These are phyloP conservation scores for Malus fusca DNA, from an alignment of 306 rosid species.

Conservation along the genomic window DNA sequence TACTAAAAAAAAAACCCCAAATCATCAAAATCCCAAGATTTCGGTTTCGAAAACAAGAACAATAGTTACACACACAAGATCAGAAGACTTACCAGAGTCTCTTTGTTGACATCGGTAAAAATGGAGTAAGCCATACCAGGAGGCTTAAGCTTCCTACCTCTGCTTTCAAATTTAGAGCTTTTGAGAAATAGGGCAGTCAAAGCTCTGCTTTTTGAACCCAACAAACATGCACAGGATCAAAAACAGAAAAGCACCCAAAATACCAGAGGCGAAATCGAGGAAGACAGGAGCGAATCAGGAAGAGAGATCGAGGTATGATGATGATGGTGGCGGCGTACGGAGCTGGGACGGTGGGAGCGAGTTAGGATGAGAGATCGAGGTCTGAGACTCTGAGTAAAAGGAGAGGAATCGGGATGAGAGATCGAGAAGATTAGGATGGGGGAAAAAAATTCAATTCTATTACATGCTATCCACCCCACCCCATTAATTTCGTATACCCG, in stretches of 20 bases:
- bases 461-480: no score
- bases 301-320: no score
- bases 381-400: no score
- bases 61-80: not conserved
- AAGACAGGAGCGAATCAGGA: no score
- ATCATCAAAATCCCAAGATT: not conserved
- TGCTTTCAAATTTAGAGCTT: constrained; percentile 14
- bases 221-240: constrained; percentile 6
- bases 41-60: not conserved
- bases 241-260: not conserved
- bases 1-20: not conserved
- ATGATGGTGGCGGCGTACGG: no score
- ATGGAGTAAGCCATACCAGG: constrained; percentile 31
- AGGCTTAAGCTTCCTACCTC: constrained; percentile 19
- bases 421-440: no score
- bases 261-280: not conserved
- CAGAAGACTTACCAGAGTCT: constrained; percentile 30
- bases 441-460: no score
- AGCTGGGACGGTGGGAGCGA: no score
- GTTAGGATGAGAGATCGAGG: no score
- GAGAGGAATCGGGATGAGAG: no score
- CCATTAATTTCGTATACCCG: no score
- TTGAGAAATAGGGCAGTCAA: constrained; percentile 26
- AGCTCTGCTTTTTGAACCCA: constrained; percentile 25
- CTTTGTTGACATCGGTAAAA: constrained; percentile 43